Evolutionary conservation across 352 stramenopile species (phyloP), one percentile per base, ranked within the genome.

Genomic region (Elongisporangium anandrum): DNA sequence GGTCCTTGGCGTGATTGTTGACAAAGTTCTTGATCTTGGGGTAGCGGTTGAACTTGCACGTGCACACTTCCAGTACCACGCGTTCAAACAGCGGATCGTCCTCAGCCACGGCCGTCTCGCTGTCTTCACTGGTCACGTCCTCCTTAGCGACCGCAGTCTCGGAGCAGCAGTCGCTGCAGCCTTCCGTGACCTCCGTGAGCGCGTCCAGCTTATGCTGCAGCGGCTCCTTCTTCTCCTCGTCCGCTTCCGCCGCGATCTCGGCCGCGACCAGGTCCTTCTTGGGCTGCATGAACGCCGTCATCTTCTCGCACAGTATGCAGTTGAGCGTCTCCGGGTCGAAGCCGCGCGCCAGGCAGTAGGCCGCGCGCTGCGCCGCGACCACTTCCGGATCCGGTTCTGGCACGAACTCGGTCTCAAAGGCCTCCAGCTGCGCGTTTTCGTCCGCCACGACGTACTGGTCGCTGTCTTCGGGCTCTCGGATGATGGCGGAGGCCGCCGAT

Each of bases 21-120:
- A 91, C 71, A 59, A 91, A 88, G 64, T 81, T 84, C 10, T 77
- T 77, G 17, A 91, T 69, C 57, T 87, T 88, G 7, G 81, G 81
- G 64, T 87, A 79, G 15, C 79, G 58, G 12, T 80, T 75, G 13
- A 88, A 75, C 67, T 80, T 79, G 49, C 65, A 70, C 23, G 54
- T 77, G 55, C 71, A 85, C 12, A 88, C 67, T 49, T 83, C 79
- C 39, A 91, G 60, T 53, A 78, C 81, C 19, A 68, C 81, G 54
- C 66, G 69, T 10, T 59, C 50, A 63, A 79, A 84, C 54, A 74
- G 72, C 13, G 65, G 64, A 2, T 41, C 29, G 4, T 41, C 29
- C 9, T 41, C 5, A 8, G 5, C 9, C 29, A 41, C 29, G 29
- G 29, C 29, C 1, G 5, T 15, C 29, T 41, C 29, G 9, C 29